Conservation (phyloP, 495 filamentous ascomycete genomes). For the Bryoglossum gracile region DNA sequence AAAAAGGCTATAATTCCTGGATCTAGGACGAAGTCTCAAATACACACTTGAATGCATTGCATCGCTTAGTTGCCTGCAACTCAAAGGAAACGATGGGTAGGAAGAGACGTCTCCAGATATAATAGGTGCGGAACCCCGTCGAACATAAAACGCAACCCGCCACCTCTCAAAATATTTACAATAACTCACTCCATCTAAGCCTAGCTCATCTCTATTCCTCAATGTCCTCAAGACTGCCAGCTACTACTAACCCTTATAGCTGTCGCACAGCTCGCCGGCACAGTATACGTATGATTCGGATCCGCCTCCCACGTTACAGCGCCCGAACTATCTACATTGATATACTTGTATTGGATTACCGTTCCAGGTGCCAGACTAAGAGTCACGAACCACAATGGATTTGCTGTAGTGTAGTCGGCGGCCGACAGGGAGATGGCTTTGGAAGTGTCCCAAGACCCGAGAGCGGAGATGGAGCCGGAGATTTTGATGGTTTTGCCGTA, state of each 20-base stretch:
- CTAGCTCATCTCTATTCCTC: background rate
- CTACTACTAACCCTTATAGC: conserved; percentile 25
- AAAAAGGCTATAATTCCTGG: too few species aligned
- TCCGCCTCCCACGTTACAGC: conserved; percentile 54
- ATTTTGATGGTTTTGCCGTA: conserved; percentile 41
- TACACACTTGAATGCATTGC: too few species aligned
- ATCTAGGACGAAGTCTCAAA: too few species aligned
- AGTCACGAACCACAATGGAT: conserved; percentile 29
- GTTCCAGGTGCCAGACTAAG: conserved; percentile 33
- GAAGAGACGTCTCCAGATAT: too few species aligned
- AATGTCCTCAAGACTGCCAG: conserved; percentile 7
- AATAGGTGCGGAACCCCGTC: too few species aligned
- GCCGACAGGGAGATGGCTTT: conserved; percentile 18
- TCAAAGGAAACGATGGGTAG: too few species aligned
- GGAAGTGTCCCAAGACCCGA: conserved; percentile 19
- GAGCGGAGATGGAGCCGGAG: conserved; percentile 24
- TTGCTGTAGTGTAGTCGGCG: conserved; percentile 14
- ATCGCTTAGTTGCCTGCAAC: too few species aligned
- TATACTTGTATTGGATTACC: conserved; percentile 58
- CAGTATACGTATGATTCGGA: conserved; percentile 50
- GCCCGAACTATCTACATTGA: conserved; percentile 46
- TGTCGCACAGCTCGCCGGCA: conserved; percentile 41
- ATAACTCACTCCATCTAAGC: too few species aligned
- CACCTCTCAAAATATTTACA: too few species aligned
- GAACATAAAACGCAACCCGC: too few species aligned